Evolutionary conservation across 495 filamentous ascomycete species (phyloP).

Genomic region (Aspergillus nidulans): DNA sequence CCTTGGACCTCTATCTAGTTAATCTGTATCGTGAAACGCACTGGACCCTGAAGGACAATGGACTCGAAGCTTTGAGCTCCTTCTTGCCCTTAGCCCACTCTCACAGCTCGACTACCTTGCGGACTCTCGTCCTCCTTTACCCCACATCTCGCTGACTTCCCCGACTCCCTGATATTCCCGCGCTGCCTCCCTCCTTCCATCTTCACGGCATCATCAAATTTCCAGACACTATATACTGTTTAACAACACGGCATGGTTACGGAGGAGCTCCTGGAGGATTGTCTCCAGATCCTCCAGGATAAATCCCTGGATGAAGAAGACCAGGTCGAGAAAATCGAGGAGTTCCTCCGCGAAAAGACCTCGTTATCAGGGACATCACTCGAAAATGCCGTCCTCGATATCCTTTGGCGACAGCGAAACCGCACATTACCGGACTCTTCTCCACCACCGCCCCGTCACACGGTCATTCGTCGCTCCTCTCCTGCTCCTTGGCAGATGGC

Average conservation of each 20-base stretch:
- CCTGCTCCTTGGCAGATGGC: slow-evolving; percentile 88
- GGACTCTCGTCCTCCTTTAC: slow-evolving; percentile 12
- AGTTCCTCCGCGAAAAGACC: slow-evolving; percentile 75
- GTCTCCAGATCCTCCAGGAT: slow-evolving; percentile 83
- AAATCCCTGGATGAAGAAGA: slow-evolving; percentile 84
- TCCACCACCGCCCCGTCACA: slow-evolving; percentile 81
- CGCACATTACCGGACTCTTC: slow-evolving; percentile 66
- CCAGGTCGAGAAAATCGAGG: slow-evolving; percentile 87
- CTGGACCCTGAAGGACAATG: slow-evolving; percentile 8
- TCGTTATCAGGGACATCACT: slow-evolving; percentile 69
- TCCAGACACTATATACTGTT: not conserved
- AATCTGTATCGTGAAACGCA: slow-evolving; percentile 1
- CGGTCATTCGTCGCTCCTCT: slow-evolving; percentile 82
- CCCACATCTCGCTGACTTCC: slow-evolving; percentile 16
- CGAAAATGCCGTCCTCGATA: slow-evolving; percentile 87
- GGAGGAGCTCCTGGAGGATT: slow-evolving; percentile 87
- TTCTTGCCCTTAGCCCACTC: not conserved
- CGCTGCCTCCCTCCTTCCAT: slow-evolving; percentile 2
- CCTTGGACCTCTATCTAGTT: not conserved
- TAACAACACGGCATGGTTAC: slow-evolving; percentile 63
- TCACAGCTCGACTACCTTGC: slow-evolving; percentile 5
- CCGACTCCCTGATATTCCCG: slow-evolving; percentile 11
- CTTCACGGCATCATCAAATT: slow-evolving; percentile 3
- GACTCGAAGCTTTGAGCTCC: slow-evolving; percentile 5
- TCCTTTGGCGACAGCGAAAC: slow-evolving; percentile 86